Percentiles rank a stretch among this genome's conserved stretches.
Evolutionary conservation across 2,329 filamentous ascomycete genomes (phyloP).

Genomic region (Colletotrichum musicola): DNA sequence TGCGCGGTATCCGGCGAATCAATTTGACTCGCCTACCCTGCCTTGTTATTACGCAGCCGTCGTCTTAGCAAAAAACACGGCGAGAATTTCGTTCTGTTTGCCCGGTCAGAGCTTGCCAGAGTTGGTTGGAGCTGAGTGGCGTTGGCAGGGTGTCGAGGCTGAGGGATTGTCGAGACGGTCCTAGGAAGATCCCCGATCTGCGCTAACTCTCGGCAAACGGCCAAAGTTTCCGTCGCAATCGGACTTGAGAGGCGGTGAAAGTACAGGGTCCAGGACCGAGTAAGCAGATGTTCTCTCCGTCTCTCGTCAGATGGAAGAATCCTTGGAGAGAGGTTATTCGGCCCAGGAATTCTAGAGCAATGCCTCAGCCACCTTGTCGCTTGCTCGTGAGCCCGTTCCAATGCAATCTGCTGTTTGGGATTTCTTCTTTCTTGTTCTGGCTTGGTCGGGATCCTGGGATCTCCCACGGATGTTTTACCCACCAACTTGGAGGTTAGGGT

Average conservation of each 20-base stretch:
- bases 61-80: no score
- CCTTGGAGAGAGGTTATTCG: no score
- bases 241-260: conserved; percentile 17
- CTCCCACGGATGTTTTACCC: no score
- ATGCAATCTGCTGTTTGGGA: neutral
- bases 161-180: neutral
- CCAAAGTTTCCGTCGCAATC: conserved; percentile 8
- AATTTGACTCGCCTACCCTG: no score
- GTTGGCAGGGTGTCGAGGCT: conserved; percentile 9
- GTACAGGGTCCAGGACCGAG: neutral
- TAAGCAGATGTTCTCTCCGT: neutral
- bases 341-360: neutral
- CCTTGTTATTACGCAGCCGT: no score
- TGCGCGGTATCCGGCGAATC: no score
- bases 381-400: neutral
- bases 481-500: neutral
- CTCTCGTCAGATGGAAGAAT: neutral
- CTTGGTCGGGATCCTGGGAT: neutral
- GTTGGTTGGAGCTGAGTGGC: conserved; percentile 14
- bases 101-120: neutral
- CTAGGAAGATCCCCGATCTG: conserved; percentile 17
- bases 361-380: neutral
- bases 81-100: neutral
- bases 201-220: conserved; percentile 3
- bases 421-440: neutral